These are phyloP conservation scores for Trifolium dubium DNA, from an alignment of 306 rosid genomes.

Conservation along the genomic window DNA sequence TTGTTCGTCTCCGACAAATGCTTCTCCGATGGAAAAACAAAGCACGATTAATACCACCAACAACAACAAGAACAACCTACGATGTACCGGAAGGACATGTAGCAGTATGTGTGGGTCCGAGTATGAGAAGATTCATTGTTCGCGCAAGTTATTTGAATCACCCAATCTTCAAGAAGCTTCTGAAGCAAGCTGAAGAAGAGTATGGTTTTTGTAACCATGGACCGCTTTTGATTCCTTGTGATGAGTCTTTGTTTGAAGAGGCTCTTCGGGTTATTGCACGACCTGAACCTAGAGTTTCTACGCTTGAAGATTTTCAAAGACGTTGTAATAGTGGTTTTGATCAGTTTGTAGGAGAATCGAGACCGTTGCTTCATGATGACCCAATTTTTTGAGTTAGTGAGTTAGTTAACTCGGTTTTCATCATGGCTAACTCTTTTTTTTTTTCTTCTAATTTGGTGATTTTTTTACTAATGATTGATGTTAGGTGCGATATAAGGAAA, in stretches of 20 bases:
- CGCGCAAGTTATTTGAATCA: slow-evolving; percentile 82
- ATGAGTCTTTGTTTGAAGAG: slow-evolving; percentile 75
- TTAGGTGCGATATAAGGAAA: slow-evolving; percentile 4
- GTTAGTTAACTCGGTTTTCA: slow-evolving; percentile 20
- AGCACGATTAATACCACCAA: slow-evolving; percentile 33
- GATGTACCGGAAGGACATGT: slow-evolving; percentile 92
- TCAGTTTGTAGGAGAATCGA: slow-evolving; percentile 53
- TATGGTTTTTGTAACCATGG: slow-evolving; percentile 88
- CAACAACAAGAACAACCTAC: slow-evolving; percentile 50
- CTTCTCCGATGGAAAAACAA: slow-evolving; percentile 76
- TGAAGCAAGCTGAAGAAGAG: slow-evolving; percentile 81
- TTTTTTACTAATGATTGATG: slow-evolving; percentile 21
- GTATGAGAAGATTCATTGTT: slow-evolving; percentile 65
- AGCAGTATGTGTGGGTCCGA: slow-evolving; percentile 81
- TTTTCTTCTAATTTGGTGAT: background rate
- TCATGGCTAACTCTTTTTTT: slow-evolving; percentile 14
- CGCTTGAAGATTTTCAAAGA: slow-evolving; percentile 51
- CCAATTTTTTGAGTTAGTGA: slow-evolving; percentile 37
- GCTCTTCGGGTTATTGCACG: slow-evolving; percentile 58
- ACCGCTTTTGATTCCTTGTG: slow-evolving; percentile 81
- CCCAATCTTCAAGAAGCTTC: slow-evolving; percentile 83
- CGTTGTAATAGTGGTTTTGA: slow-evolving; percentile 48
- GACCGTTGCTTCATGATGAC: slow-evolving; percentile 76
- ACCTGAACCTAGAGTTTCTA: slow-evolving; percentile 48
- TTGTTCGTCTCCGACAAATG: slow-evolving; percentile 86